Base-by-base conservation (phyloP, 2,329 filamentous ascomycete species). In the Colletotrichum sp. region DNA sequence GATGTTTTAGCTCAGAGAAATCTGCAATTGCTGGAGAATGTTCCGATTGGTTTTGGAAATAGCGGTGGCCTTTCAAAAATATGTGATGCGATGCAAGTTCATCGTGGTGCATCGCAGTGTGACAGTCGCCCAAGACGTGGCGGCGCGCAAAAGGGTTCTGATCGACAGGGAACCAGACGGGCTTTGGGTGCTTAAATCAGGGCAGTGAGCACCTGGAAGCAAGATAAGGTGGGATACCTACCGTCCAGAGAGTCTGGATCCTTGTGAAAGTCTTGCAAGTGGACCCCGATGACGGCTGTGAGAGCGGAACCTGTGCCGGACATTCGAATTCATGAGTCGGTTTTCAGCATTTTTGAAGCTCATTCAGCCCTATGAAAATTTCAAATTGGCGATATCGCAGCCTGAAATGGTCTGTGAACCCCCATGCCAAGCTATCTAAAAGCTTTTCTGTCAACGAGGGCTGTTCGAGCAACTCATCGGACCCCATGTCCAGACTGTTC, bases 101-200 rank as follows among this genome's bases (percentile, higher is more conserved):
- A 8, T 39, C 68, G 36, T 28, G n/a, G 36, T 19, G 57, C 30
- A 70, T 30, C n/a, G 57, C 67, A 30, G 30, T 7, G 57, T 32
- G 15, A 22, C 67, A 71, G 27, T 64, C 67, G 64, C 30, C 60
- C 60, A 59, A 64, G 39, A 74, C 59, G 71, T 74, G 72, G 72
- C 72, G 61, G 68, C 48, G n/a, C 19, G 25, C 4, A 13, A 28
- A 39, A 36, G 59, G 61, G 25, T 52, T 19, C 52, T 44, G 60
- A 60, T 70, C 22, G 19, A 32, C 65, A 69, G 11, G 28, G 36
- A 72, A 27, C 61, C 19, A 44, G 69, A 57, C 30, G 44, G 60
- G 60, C 36, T 36, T 28, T 15, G 11, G 28, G 32, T 28, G 2
- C n/a, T n/a, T 3, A 22, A 28, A 68, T 28, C 32, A 70, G 67